Evolutionary conservation across 1,284 basidiomycete species (phyloP).

Genomic region (Cutaneotrichosporon sp.): DNA sequence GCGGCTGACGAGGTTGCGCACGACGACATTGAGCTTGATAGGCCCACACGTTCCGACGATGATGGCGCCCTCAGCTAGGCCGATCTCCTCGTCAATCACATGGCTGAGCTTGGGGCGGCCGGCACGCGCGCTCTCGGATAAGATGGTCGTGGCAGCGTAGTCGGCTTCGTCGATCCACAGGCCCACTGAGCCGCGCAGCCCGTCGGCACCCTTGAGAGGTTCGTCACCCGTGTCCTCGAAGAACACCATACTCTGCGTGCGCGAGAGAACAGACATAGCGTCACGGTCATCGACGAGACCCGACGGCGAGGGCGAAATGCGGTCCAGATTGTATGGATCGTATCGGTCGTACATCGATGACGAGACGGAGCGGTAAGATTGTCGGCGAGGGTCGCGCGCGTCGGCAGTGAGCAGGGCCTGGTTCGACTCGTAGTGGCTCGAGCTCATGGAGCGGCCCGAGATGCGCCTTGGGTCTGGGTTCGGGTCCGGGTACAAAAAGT

Average conservation of each 20-base stretch:
- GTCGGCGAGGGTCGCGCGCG: background rate
- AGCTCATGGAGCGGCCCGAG: slow-evolving; percentile 3
- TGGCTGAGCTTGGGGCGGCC: slow-evolving; percentile 71
- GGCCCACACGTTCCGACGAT: slow-evolving; percentile 78
- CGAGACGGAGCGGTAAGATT: slow-evolving; percentile 35
- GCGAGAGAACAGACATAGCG: slow-evolving; percentile 27
- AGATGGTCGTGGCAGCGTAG: slow-evolving; percentile 63
- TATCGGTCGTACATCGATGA: slow-evolving; percentile 36
- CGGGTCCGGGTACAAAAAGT: background rate
- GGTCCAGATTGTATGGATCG: slow-evolving; percentile 35
- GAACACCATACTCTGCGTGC: slow-evolving; percentile 48
- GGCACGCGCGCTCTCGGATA: slow-evolving; percentile 68
- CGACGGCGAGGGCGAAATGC: slow-evolving; percentile 32
- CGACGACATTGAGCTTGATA: slow-evolving; percentile 66
- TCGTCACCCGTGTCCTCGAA: slow-evolving; percentile 35
- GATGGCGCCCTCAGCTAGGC: slow-evolving; percentile 60
- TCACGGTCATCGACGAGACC: slow-evolving; percentile 39
- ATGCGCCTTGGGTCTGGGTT: background rate
- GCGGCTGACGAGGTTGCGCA: slow-evolving; percentile 66
- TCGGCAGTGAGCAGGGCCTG: background rate
- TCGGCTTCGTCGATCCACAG: slow-evolving; percentile 66
- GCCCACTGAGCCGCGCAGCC: background rate
- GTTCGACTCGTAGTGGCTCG: background rate
- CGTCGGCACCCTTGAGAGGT: slow-evolving; percentile 6
- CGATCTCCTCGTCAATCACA: slow-evolving; percentile 67